Evolutionary conservation across 305 asterid genomes (phyloP), one percentile per base, ranked within the genome.

Genomic region (Fraxinus albicans): DNA sequence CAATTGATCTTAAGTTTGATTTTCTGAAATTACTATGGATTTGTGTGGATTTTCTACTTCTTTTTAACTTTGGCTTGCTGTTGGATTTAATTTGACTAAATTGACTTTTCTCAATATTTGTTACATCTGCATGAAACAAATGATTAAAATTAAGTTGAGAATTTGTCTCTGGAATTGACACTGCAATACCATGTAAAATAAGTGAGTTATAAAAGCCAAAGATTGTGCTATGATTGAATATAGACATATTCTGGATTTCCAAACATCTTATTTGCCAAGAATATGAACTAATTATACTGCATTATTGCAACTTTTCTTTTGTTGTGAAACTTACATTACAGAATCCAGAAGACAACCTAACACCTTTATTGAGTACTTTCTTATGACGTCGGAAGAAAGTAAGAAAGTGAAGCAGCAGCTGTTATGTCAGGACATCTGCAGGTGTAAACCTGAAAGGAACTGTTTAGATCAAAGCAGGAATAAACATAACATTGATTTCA

Each of bases 181-280:
- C 67, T 58, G 58, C 58, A 58, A 27, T 38, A 36, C 27, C 80
- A 40, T 58, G 58, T 23, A 13, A 36, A 78, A 55, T 53, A 15
- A 12, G 63, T 25, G 15, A 40, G 25, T 50, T 75, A 21, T 65
- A 25, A 76, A 80, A 36, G 50, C 80, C 53, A 27, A 83, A 10
- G 79, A 9, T 55, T n/a, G 47, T 77, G 33, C 40, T 67, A n/a
- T 29, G n/a, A 82, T 82, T 82, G 65, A 69, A 44, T n/a, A n/a
- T 44, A 23, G 34, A 50, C 21, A 8, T 53, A 58, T 38, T 13
- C 29, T 27, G 19, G 27, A 74, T 58, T 23, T 33, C 47, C 75
- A 6, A 81, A 35, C 33, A 35, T 40, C 55, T 13, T 19, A 0
- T 80, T 27, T 50, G 47, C 15, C 69, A 33, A 33, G 47, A 50